phyloP scores from a whole-genome alignment of 257 asterid genomes.

The Lycium barbarum region DNA sequence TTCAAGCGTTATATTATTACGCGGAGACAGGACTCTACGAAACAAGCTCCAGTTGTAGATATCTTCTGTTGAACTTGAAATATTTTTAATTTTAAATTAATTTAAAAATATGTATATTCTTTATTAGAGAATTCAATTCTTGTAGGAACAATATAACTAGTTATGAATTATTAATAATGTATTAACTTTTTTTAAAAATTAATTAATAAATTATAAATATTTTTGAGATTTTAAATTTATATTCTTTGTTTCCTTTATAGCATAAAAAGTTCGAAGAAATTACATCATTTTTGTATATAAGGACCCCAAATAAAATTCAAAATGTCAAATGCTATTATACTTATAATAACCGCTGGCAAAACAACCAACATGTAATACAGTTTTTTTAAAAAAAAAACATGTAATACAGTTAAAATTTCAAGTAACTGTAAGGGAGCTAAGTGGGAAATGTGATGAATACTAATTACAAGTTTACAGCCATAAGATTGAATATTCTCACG shows the following conservation, averaged over 20 bases:
- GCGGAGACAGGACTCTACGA: background rate
- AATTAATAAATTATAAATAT: too few species aligned
- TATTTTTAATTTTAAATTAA: background rate
- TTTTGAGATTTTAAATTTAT: too few species aligned
- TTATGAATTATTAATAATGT: background rate
- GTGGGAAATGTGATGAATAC: slow-evolving; percentile 30
- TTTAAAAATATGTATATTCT: background rate
- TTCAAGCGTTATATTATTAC: background rate
- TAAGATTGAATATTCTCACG: slow-evolving; percentile 29
- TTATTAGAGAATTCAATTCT: background rate
- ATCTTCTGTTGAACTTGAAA: background rate
- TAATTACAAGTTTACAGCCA: slow-evolving; percentile 24
- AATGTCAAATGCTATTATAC: too few species aligned
- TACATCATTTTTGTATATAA: too few species aligned
- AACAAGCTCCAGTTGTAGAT: background rate
- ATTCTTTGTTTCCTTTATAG: too few species aligned
- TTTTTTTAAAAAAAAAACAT: too few species aligned
- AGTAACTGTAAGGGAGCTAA: background rate
- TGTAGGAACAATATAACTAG: background rate
- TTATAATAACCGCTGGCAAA: too few species aligned
- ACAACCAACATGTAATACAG: too few species aligned
- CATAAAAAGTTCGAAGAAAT: too few species aligned
- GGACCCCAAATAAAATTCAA: too few species aligned
- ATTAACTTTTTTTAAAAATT: too few species aligned
- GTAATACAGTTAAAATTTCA: too few species aligned